Evolutionary conservation across 2,329 filamentous ascomycete genomes (phyloP).

Genomic region (Trichothecium sympodiale): DNA sequence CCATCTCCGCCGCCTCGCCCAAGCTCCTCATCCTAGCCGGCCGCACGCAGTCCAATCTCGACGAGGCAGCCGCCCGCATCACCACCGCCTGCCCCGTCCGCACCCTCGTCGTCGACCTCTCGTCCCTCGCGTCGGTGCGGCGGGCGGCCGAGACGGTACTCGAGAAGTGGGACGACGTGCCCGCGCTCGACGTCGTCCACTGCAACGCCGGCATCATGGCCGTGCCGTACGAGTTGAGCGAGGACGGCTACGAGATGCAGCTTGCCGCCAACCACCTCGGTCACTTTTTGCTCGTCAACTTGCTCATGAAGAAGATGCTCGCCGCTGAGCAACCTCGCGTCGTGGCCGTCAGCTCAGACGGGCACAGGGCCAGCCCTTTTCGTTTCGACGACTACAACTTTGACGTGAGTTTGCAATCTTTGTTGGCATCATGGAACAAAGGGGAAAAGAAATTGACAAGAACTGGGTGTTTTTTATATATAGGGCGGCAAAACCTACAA

Average conservation of each 20-base stretch:
- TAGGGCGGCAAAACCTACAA: slow-evolving; percentile 11
- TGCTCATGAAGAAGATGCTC: slow-evolving; percentile 16
- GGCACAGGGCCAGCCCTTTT: slow-evolving; percentile 1
- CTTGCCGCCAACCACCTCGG: slow-evolving; percentile 21
- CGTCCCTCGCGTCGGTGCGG: neutral
- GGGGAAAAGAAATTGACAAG: no score
- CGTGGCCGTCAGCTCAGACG: neutral
- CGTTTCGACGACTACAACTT: slow-evolving; percentile 4
- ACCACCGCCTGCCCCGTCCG: no score
- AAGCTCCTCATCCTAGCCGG: slow-evolving; percentile 5
- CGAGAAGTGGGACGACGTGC: neutral
- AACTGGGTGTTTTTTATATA: no score
- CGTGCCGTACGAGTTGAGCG: slow-evolving; percentile 8
- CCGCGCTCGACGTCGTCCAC: slow-evolving; percentile 18
- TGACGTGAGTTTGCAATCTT: neutral
- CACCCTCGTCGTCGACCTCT: neutral
- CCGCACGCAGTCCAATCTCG: slow-evolving; percentile 1
- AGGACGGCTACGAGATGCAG: slow-evolving; percentile 21
- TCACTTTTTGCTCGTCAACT: slow-evolving; percentile 21
- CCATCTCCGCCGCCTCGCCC: neutral
- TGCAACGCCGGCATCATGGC: slow-evolving; percentile 26
- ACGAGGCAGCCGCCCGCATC: neutral
- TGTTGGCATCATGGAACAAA: no score
- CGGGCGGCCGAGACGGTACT: neutral
- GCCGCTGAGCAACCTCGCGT: neutral